These are phyloP conservation scores for Mycena capillaripes DNA, from an alignment of 768 basidiomycete species.

Conservation along the genomic window DNA sequence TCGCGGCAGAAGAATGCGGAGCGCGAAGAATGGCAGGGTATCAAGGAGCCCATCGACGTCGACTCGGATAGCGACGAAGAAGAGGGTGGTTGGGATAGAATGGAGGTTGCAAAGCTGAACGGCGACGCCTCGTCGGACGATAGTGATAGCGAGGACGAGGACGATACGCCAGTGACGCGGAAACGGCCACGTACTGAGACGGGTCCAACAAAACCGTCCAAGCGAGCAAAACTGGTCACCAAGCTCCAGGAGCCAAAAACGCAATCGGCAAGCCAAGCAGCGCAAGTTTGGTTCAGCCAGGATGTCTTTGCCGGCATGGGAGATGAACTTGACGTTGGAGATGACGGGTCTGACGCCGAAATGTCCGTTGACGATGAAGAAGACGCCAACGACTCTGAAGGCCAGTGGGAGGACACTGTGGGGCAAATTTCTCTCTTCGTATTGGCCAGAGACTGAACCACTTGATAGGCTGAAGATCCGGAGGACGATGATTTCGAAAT, in stretches of 20 bases:
- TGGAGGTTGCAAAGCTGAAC: conserved; percentile 67
- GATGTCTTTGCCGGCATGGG: conserved; percentile 84
- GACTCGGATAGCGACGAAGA: conserved; percentile 60
- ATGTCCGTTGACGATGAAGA: conserved; percentile 52
- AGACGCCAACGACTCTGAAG: conserved; percentile 44
- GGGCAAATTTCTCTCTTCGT: conserved; percentile 1
- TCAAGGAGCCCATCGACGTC: conserved; percentile 56
- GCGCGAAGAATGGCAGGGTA: conserved; percentile 87
- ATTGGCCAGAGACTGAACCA: conserved; percentile 21
- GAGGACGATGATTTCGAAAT: conserved; percentile 80
- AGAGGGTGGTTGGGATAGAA: conserved; percentile 80
- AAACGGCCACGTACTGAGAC: conserved; percentile 62
- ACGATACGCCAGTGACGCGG: conserved; percentile 44
- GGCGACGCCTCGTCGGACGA: conserved; percentile 66
- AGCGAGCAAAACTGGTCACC: conserved; percentile 67
- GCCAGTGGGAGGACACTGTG: conserved; percentile 39
- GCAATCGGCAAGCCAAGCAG: conserved; percentile 62
- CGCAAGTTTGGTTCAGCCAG: conserved; percentile 97
- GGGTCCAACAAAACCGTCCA: conserved; percentile 49
- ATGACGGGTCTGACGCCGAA: conserved; percentile 49
- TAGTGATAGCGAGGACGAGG: conserved; percentile 57
- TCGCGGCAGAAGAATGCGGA: conserved; percentile 79
- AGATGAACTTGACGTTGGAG: conserved; percentile 53
- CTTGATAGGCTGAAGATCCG: conserved; percentile 32
- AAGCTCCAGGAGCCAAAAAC: conserved; percentile 57